Conservation (phyloP, 495 filamentous ascomycete species). For the Thozetella sp. region DNA sequence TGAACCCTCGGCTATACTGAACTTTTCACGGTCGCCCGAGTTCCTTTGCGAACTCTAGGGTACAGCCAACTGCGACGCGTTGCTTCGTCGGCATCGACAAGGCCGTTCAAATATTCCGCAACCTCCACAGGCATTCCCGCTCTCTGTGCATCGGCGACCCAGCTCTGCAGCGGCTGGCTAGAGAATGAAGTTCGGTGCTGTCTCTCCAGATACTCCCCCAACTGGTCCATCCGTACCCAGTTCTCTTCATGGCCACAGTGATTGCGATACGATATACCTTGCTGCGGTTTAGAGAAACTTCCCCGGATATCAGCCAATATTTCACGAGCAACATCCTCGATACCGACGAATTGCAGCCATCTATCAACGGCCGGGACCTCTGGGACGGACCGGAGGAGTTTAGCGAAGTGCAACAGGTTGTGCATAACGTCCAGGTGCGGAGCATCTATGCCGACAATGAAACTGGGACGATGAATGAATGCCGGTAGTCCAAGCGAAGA, state of each 20-base stretch:
- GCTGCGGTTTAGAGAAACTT: not conserved
- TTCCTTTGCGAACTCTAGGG: slow-evolving; percentile 6
- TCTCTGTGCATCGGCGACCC: not conserved
- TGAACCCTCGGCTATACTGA: too few relatives aligned
- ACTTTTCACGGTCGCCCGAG: too few relatives aligned
- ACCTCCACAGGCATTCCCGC: slow-evolving; percentile 8
- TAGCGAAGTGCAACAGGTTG: slow-evolving; percentile 1
- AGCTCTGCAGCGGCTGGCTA: not conserved
- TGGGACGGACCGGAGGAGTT: slow-evolving; percentile 2
- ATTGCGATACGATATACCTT: slow-evolving; percentile 1
- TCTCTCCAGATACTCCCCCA: slow-evolving; percentile 4
- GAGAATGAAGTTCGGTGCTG: not conserved
- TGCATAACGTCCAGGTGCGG: slow-evolving; percentile 18
- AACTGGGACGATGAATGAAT: slow-evolving; percentile 39
- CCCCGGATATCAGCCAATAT: not conserved
- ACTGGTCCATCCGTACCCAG: slow-evolving; percentile 7
- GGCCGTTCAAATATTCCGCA: not conserved
- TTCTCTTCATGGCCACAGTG: slow-evolving; percentile 7
- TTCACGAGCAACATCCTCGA: slow-evolving; percentile 5
- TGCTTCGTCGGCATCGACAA: not conserved
- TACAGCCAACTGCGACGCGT: not conserved
- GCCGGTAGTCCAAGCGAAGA: slow-evolving; percentile 23
- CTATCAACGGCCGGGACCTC: not conserved
- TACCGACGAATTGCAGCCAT: slow-evolving; percentile 8
- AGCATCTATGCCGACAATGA: slow-evolving; percentile 24